Percentiles rank a stretch among this genome's conserved stretches.
phyloP scores from a whole-genome alignment of 306 rosid species.

The Calophaca sinica region DNA sequence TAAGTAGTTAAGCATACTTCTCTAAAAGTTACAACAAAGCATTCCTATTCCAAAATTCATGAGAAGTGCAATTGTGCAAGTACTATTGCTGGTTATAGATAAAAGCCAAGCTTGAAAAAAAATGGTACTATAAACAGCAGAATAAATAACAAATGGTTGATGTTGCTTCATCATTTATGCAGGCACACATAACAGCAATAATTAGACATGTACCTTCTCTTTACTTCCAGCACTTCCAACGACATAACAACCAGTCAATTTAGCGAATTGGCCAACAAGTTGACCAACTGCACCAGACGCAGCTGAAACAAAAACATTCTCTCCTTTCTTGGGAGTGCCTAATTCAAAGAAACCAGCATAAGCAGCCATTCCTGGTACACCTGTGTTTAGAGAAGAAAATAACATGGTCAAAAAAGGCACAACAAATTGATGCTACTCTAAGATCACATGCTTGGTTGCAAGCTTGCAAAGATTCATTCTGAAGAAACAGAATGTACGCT shows the following conservation, averaged over 20 bases:
- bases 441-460: no score
- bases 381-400: background rate
- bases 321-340: constrained; percentile 29
- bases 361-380: constrained; percentile 12
- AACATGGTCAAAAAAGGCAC: background rate
- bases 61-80: no score
- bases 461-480: no score
- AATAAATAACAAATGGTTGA: no score
- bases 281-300: constrained; percentile 29
- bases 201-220: background rate
- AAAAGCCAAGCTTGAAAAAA: no score
- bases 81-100: no score
- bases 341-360: constrained; percentile 21
- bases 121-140: no score
- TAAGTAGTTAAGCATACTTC: background rate
- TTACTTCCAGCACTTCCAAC: constrained; percentile 35
- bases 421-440: background rate
- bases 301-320: constrained; percentile 24
- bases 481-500: no score
- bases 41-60: no score
- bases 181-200: no score
- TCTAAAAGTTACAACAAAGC: background rate
- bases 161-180: no score
- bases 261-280: constrained; percentile 26
- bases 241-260: constrained; percentile 24